A percentile compares a stretch with the other conserved stretches of the same genome.
Evolutionary conservation across 225 moss, liverwort and hornwort genomes (phyloP).

Genomic region (Takakia lepidozioides): DNA sequence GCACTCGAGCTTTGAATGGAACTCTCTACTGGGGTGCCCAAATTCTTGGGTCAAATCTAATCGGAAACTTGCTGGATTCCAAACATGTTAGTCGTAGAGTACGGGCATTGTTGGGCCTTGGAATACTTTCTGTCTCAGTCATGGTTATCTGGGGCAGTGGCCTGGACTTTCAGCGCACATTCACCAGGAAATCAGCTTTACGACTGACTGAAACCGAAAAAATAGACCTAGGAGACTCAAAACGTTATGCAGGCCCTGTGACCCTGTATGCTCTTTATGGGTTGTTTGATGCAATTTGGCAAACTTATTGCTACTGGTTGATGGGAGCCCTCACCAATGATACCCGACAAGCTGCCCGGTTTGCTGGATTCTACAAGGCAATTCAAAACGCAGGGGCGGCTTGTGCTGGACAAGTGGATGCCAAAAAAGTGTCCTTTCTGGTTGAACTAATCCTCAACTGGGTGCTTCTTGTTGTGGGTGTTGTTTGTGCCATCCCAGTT

Average conservation of each 20-base stretch:
- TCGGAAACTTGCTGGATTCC: conserved; percentile 64
- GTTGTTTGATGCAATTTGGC: conserved; percentile 78
- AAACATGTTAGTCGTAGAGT: conserved; percentile 16
- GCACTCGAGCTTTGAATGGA: conserved; percentile 81
- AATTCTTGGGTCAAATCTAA: conserved; percentile 51
- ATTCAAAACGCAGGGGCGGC: conserved; percentile 81
- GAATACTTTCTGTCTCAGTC: conserved; percentile 22
- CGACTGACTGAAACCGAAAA: conserved; percentile 13
- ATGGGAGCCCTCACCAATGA: conserved; percentile 85
- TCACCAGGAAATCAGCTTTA: conserved; percentile 29
- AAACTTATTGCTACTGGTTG: conserved; percentile 92
- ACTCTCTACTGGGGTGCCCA: conserved; percentile 74
- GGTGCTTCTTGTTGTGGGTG: conserved; percentile 24
- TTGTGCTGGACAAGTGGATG: conserved; percentile 75
- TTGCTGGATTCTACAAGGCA: conserved; percentile 79
- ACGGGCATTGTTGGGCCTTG: conserved; percentile 46
- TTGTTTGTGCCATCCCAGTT: conserved; percentile 31
- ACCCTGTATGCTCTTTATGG: conserved; percentile 52
- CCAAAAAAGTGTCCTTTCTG: conserved; percentile 42
- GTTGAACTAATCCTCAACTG: conserved; percentile 59
- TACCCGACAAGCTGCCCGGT: conserved; percentile 57
- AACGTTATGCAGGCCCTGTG: conserved; percentile 42
- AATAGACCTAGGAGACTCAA: conserved; percentile 33
- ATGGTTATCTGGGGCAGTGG: conserved; percentile 68
- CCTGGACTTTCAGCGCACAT: conserved; percentile 52